Base-by-base conservation (phyloP, 1,284 basidiomycete genomes). In the Fomitopsis betulina region DNA sequence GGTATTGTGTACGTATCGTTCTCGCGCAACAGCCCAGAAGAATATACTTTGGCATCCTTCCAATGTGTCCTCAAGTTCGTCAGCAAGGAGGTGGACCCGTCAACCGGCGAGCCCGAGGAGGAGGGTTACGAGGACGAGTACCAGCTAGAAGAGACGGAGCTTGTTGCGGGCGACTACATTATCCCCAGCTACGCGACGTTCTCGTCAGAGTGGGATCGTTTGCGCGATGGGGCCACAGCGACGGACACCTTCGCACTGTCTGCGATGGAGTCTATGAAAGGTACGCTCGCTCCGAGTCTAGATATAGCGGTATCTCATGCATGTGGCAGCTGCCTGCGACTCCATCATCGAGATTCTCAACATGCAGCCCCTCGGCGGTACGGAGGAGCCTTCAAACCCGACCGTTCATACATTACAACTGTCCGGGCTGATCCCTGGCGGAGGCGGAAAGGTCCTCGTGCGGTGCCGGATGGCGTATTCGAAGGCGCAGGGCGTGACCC, bases 101-200 rank as follows among this genome's bases (percentile, higher is more conserved):
- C 89, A 27, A 96, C 91, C n/a, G 96, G 96, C 55, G 91, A 95
- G 72, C 96, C 97, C 13, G 97, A 99, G 73, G 94, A 93, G 65
- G 96, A 98, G 63, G 97, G 97, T 7, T 99, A 99, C 75, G 92
- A 95, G 71, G 97, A 99, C 78, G 96, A 99, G 75, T 99, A 99
- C 76, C 92, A 95, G 73, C 81, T 98, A 43, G 96, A 98, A 74
- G 97, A 98, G 64, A 85, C 98, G 57, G 97, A 98, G 70, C 78
- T 99, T 52, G 88, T 89, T 58, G 94, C 93, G 5, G 93, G 94
- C 59, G 93, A 95, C 75, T 99, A 98, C 75, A 93, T 99, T 68
- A 80, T 94, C 52, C 95, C 95, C 17, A 94, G 84, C 63, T 98
- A 98, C 70, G 87, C 87, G 42, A 92, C 92, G 37, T 99, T 99